These are phyloP conservation scores for Corylus avellana DNA, from an alignment of 306 rosid species.

Conservation along the genomic window DNA sequence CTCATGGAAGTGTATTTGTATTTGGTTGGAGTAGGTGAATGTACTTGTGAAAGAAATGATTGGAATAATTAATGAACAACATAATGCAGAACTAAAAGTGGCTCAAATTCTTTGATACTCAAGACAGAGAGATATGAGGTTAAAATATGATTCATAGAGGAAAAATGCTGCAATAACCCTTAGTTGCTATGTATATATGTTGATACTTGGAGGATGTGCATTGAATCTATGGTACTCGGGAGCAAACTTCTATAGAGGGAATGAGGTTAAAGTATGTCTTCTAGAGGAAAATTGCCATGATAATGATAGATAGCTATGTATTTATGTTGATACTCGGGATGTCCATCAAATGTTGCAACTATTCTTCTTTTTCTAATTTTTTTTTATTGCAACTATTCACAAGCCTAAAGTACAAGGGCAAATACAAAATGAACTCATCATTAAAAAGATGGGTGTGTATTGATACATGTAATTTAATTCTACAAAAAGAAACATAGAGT, in stretches of 20 bases:
- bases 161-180: neutral
- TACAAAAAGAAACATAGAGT: no score
- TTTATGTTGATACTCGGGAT: no score
- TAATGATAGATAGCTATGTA: no score
- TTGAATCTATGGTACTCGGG: neutral
- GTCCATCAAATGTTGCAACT: neutral
- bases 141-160: neutral
- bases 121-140: neutral
- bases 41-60: neutral
- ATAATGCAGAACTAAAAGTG: neutral
- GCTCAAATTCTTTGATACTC: neutral
- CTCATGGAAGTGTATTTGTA: neutral
- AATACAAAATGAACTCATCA: neutral
- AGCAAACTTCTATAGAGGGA: neutral
- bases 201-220: neutral
- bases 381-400: neutral
- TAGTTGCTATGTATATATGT: neutral
- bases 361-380: neutral
- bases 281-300: neutral
- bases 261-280: neutral
- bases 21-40: neutral
- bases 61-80: neutral
- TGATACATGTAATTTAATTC: neutral
- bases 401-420: neutral
- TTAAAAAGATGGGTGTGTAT: neutral